Conservation (phyloP, 1,284 basidiomycete genomes). For the Irpex rosettiformis region DNA sequence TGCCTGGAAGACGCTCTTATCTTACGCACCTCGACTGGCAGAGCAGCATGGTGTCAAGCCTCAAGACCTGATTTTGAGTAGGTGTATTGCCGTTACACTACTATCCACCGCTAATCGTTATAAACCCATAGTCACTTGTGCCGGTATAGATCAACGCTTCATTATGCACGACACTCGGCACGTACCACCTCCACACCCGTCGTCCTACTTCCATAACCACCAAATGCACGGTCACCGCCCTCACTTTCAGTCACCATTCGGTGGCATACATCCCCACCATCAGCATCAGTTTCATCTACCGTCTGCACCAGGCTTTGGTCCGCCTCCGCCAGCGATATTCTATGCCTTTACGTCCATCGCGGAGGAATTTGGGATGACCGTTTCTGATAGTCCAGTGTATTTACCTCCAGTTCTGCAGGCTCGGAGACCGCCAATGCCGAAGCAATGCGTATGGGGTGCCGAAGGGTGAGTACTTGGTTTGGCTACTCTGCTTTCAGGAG, state of each 20-base stretch:
- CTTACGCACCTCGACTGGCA: constrained; percentile 32
- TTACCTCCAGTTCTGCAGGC: constrained; percentile 10
- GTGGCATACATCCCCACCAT: neutral
- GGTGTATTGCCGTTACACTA: constrained; percentile 10
- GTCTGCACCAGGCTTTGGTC: constrained; percentile 8
- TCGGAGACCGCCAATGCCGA: constrained; percentile 13
- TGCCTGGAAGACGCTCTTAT: constrained; percentile 43
- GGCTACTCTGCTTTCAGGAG: neutral
- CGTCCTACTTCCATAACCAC: neutral
- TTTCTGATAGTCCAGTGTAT: constrained; percentile 23
- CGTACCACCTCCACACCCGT: neutral
- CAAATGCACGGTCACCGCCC: neutral
- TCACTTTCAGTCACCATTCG: neutral
- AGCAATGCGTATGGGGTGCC: constrained; percentile 16
- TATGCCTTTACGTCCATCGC: constrained; percentile 25
- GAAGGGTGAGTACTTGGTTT: constrained; percentile 17
- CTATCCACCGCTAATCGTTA: neutral
- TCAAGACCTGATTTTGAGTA: constrained; percentile 44
- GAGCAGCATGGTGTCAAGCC: constrained; percentile 34
- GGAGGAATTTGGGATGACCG: constrained; percentile 19
- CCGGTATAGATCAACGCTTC: constrained; percentile 24
- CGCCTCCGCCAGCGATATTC: constrained; percentile 20
- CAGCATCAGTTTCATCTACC: neutral
- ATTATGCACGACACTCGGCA: constrained; percentile 3
- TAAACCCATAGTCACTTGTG: constrained; percentile 21